A percentile compares a stretch with the other conserved stretches of the same genome.
phyloP scores from a whole-genome alignment of 2,329 filamentous ascomycete species.

The Cytospora schulzeri region DNA sequence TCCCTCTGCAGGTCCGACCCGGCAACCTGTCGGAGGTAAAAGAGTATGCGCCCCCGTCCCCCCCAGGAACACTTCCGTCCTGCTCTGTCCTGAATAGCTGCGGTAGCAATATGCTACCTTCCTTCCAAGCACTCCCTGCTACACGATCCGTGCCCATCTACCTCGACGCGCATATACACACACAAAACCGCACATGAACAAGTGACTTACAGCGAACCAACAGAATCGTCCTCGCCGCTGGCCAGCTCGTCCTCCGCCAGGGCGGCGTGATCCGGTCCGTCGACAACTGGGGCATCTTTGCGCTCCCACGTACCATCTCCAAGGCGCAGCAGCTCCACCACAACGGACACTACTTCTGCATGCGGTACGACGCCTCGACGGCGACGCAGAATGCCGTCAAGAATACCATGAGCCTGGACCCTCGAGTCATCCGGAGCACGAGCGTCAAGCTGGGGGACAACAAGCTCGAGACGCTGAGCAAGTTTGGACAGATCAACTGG shows the following conservation, averaged over 20 bases:
- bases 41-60: slow-evolving; percentile 64
- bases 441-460: slow-evolving; percentile 87
- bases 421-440: slow-evolving; percentile 83
- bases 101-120: neutral
- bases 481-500: slow-evolving; percentile 56
- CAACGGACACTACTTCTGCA: slow-evolving; percentile 93
- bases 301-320: slow-evolving; percentile 76
- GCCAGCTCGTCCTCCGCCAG: slow-evolving; percentile 77
- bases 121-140: neutral
- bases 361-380: slow-evolving; percentile 86
- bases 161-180: neutral
- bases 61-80: neutral
- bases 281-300: slow-evolving; percentile 93
- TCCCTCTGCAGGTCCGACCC: slow-evolving; percentile 73
- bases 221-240: slow-evolving; percentile 86
- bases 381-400: slow-evolving; percentile 74
- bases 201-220: neutral
- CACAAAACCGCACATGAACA: neutral
- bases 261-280: slow-evolving; percentile 90
- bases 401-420: slow-evolving; percentile 79
- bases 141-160: neutral
- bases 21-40: slow-evolving; percentile 89
- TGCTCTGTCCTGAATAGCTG: neutral
- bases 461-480: slow-evolving; percentile 70
- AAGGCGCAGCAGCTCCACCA: slow-evolving; percentile 83